These are phyloP conservation scores for Phaeotremella fagi DNA, from an alignment of 768 basidiomycete species.

Conservation along the genomic window DNA sequence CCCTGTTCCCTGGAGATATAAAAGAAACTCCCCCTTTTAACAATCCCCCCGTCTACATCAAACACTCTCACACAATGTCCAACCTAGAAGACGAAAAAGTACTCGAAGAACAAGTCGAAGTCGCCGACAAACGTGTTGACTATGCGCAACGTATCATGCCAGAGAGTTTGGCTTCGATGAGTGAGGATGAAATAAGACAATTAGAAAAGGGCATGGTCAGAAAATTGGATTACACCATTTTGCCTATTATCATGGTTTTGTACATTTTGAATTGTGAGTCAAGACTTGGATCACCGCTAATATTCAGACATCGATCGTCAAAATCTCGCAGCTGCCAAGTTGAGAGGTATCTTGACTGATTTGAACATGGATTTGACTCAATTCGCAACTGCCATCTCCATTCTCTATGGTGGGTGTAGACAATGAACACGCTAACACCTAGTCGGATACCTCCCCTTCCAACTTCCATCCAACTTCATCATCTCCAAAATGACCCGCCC, in stretches of 20 bases:
- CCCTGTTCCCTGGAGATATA: too few relatives aligned
- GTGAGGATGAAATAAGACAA: conserved; percentile 16
- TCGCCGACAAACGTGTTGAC: not conserved
- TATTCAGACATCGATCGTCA: conserved; percentile 8
- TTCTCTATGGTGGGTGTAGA: conserved; percentile 19
- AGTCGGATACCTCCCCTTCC: conserved; percentile 21
- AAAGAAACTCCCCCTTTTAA: too few relatives aligned
- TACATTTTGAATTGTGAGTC: conserved; percentile 35
- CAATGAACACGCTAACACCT: not conserved
- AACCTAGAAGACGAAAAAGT: not conserved
- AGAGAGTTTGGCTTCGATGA: conserved; percentile 15
- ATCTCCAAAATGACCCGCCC: conserved; percentile 9
- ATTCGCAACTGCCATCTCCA: conserved; percentile 3
- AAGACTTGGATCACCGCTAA: not conserved
- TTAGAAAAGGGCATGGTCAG: conserved; percentile 33
- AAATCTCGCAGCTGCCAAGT: conserved; percentile 19
- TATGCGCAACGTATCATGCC: conserved; percentile 9
- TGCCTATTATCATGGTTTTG: conserved; percentile 32
- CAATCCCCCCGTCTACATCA: too few relatives aligned
- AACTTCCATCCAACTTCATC: conserved; percentile 13
- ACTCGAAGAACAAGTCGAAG: not conserved
- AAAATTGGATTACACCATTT: conserved; percentile 33
- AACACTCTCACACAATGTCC: too few relatives aligned
- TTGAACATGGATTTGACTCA: conserved; percentile 13
- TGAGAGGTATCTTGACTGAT: conserved; percentile 17